Evolutionary conservation across 2,329 filamentous ascomycete genomes (phyloP).

Genomic region (Ascochyta rabiei): DNA sequence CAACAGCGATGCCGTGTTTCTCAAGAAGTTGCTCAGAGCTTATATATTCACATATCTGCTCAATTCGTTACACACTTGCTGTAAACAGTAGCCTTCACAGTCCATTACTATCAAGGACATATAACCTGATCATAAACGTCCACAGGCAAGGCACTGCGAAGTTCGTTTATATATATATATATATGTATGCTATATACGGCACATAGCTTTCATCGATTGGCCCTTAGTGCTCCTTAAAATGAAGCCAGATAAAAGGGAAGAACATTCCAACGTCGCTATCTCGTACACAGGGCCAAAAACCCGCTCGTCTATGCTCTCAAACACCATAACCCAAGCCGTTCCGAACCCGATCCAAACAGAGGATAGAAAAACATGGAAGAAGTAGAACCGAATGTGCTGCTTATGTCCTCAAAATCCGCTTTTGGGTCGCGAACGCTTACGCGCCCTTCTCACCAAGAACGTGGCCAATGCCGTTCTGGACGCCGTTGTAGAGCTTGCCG

Average conservation of each 20-base stretch:
- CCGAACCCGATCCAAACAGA: slow-evolving; percentile 28
- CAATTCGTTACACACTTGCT: neutral
- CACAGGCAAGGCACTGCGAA: slow-evolving; percentile 25
- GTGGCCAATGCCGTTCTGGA: slow-evolving; percentile 44
- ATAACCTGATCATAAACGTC: slow-evolving; percentile 25
- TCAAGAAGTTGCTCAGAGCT: neutral
- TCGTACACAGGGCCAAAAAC: slow-evolving; percentile 26
- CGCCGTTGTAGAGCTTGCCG: slow-evolving; percentile 41
- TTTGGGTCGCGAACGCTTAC: slow-evolving; percentile 13
- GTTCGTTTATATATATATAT: slow-evolving; percentile 35
- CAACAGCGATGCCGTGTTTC: neutral
- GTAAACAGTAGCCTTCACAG: neutral
- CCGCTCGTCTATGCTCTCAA: slow-evolving; percentile 44
- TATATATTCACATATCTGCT: neutral
- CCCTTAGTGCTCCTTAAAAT: slow-evolving; percentile 35
- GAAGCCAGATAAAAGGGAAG: slow-evolving; percentile 19
- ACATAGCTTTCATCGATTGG: slow-evolving; percentile 35
- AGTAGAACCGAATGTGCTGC: slow-evolving; percentile 23
- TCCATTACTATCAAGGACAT: slow-evolving; percentile 44
- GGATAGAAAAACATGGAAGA: slow-evolving; percentile 39
- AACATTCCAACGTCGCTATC: slow-evolving; percentile 10
- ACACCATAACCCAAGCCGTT: slow-evolving; percentile 34
- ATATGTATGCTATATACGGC: slow-evolving; percentile 39
- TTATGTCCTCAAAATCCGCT: slow-evolving; percentile 5
- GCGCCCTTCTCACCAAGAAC: slow-evolving; percentile 31